These are phyloP conservation scores for Aspergillus ostianus DNA, from an alignment of 495 filamentous ascomycete species.

Conservation along the genomic window DNA sequence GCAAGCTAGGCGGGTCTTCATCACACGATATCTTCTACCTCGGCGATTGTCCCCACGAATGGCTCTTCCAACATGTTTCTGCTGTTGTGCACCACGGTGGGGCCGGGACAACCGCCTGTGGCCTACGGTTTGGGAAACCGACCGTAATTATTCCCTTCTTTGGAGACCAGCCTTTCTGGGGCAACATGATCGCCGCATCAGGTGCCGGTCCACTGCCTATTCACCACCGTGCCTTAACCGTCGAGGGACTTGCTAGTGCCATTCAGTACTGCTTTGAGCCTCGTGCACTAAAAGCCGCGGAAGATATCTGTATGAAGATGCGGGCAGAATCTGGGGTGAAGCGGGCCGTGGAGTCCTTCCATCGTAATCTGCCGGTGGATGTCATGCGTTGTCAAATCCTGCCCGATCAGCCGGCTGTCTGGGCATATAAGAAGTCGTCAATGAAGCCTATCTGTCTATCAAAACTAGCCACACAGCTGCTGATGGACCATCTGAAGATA, in stretches of 20 bases:
- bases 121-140: slow-evolving; percentile 55
- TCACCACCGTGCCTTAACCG: slow-evolving; percentile 67
- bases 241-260: slow-evolving; percentile 62
- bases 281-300: slow-evolving; percentile 54
- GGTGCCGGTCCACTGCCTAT: slow-evolving; percentile 69
- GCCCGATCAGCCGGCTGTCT: slow-evolving; percentile 62
- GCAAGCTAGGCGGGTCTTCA: slow-evolving; percentile 51
- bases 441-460: slow-evolving; percentile 54
- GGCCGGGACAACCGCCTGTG: slow-evolving; percentile 64
- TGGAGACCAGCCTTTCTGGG: slow-evolving; percentile 82
- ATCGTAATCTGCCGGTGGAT: slow-evolving; percentile 57
- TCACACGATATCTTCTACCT: slow-evolving; percentile 53
- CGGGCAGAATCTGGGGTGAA: slow-evolving; percentile 67
- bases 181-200: slow-evolving; percentile 62
- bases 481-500: slow-evolving; percentile 57
- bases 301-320: slow-evolving; percentile 60
- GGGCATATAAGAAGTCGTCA: slow-evolving; percentile 53
- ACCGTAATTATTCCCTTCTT: slow-evolving; percentile 66
- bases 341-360: slow-evolving; percentile 70
- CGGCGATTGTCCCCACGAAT: slow-evolving; percentile 62
- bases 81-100: slow-evolving; percentile 66
- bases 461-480: slow-evolving; percentile 63
- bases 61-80: slow-evolving; percentile 63
- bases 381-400: slow-evolving; percentile 70
- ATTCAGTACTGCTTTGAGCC: slow-evolving; percentile 64